These are phyloP conservation scores for Xerocomus potaroensis DNA, from an alignment of 768 basidiomycete genomes.

Conservation along the genomic window DNA sequence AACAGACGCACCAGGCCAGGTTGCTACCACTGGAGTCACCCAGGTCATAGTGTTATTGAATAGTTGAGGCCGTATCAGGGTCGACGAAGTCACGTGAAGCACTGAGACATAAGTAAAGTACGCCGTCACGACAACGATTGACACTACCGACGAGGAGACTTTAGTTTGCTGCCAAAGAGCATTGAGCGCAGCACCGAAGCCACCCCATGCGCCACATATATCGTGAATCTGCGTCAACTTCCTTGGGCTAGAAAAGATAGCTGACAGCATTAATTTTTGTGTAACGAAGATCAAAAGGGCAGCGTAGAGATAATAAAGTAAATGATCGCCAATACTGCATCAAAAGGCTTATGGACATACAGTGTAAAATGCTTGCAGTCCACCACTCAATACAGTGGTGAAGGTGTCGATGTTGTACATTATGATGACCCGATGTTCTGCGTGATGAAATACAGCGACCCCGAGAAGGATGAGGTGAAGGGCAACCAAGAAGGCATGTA, in stretches of 20 bases:
- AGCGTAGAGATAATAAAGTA: background rate
- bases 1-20: background rate
- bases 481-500: background rate
- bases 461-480: background rate
- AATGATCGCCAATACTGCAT: background rate
- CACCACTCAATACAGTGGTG: too few species aligned
- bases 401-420: background rate
- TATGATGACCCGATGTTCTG: background rate
- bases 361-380: background rate
- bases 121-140: background rate
- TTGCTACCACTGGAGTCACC: too few species aligned
- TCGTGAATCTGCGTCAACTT: background rate
- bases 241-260: background rate
- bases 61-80: background rate
- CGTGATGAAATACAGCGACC: background rate
- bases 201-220: background rate
- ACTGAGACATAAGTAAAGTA: background rate
- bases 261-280: background rate
- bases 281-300: background rate
- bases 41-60: background rate
- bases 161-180: background rate
- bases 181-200: background rate
- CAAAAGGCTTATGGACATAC: background rate
- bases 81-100: background rate
- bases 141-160: background rate